Percentiles rank a stretch among this genome's conserved stretches.
These are phyloP conservation scores for Neurospora sp. DNA, from an alignment of 495 filamentous ascomycete species.

Conservation along the genomic window DNA sequence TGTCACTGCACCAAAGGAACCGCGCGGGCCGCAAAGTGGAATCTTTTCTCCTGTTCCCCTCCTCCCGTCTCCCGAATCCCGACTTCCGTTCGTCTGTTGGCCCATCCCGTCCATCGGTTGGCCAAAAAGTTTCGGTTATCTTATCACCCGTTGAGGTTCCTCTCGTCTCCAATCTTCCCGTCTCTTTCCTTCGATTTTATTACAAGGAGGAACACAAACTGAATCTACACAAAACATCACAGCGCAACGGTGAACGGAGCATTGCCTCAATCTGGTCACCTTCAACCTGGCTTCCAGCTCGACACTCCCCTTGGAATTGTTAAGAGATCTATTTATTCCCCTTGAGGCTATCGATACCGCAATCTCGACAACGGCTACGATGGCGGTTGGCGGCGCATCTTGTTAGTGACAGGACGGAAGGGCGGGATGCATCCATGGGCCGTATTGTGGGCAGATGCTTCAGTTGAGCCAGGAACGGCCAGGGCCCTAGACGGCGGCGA, in stretches of 20 bases:
- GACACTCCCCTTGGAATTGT: not conserved
- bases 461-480: not conserved
- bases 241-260: not conserved
- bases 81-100: not conserved
- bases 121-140: not conserved
- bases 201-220: not conserved
- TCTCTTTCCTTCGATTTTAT: not conserved
- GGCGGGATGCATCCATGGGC: not conserved
- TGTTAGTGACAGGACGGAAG: not conserved
- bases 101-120: not conserved
- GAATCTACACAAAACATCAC: not conserved
- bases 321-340: not conserved
- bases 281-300: not conserved
- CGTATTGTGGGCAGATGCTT: not conserved
- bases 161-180: not conserved
- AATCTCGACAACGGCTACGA: not conserved
- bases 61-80: not conserved
- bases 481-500: not conserved
- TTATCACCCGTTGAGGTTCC: not conserved
- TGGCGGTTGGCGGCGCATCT: not conserved
- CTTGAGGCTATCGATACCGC: not conserved
- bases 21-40: not conserved
- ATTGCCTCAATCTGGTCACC: not conserved
- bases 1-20: not conserved
- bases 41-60: not conserved